Conservation (phyloP, 345 rosid genomes). For the Eucalyptus paniculata region DNA sequence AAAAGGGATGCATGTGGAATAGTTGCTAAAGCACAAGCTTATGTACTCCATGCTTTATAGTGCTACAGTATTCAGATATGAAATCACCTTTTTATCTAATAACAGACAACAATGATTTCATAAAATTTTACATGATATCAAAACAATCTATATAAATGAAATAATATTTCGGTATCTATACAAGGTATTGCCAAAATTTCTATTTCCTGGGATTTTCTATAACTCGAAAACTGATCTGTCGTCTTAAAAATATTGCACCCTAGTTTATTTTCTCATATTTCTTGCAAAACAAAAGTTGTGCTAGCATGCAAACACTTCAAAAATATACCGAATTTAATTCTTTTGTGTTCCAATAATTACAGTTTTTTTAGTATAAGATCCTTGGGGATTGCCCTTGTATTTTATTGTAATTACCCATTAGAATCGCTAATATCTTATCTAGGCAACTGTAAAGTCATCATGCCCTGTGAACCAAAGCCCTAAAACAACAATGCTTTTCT, state of each 20-base stretch:
- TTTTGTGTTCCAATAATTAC: background rate
- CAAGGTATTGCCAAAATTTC: background rate
- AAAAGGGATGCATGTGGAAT: background rate
- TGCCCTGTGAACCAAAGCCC: background rate
- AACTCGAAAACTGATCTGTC: accelerated
- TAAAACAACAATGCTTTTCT: background rate
- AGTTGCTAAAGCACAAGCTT: background rate
- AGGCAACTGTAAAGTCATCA: background rate
- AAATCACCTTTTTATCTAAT: background rate
- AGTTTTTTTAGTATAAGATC: background rate
- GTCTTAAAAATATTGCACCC: background rate
- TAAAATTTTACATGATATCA: background rate
- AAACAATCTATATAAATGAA: accelerated
- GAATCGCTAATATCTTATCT: background rate
- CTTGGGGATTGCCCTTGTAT: background rate
- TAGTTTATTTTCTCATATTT: background rate
- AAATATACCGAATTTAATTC: background rate
- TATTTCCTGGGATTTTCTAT: background rate
- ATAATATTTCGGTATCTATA: background rate
- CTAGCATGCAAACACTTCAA: background rate
- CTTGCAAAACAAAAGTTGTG: background rate
- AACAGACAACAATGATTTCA: accelerated
- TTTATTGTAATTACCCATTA: background rate
- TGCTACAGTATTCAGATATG: background rate
- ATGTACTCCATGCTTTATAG: background rate